A percentile compares a stretch with the other conserved stretches of the same genome.
These are phyloP conservation scores for Fusarium graminum DNA, from an alignment of 2,329 filamentous ascomycete genomes.

Conservation along the genomic window DNA sequence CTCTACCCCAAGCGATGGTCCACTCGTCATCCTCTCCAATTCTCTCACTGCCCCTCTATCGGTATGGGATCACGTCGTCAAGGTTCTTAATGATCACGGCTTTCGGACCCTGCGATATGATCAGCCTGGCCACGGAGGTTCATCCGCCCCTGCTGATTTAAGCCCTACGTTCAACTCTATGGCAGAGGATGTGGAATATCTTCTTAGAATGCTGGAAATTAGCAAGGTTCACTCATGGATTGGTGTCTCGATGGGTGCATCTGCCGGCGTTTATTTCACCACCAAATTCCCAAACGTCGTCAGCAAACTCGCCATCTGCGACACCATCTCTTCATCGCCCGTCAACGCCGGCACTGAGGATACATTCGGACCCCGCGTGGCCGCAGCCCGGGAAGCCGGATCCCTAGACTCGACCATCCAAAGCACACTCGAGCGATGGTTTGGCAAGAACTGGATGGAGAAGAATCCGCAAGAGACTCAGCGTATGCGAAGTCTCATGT, in stretches of 20 bases:
- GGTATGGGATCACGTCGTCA: constrained; percentile 58
- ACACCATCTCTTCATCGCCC: constrained; percentile 57
- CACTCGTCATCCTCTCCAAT: constrained; percentile 57
- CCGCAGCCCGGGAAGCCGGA: constrained; percentile 52
- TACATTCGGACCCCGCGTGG: constrained; percentile 54
- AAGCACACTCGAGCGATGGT: constrained; percentile 58
- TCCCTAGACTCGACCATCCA: constrained; percentile 51
- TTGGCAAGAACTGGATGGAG: constrained; percentile 55
- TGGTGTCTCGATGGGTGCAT: constrained; percentile 61
- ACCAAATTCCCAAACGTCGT: constrained; percentile 56
- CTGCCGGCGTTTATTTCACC: constrained; percentile 56
- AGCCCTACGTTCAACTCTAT: constrained; percentile 57
- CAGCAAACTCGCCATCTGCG: constrained; percentile 56
- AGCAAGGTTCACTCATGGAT: constrained; percentile 56
- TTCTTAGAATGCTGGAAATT: constrained; percentile 53
- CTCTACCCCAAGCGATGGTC: constrained; percentile 40
- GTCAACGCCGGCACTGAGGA: constrained; percentile 54
- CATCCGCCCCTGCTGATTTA: constrained; percentile 52
- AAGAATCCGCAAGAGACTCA: constrained; percentile 53
- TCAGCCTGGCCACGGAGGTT: constrained; percentile 59
- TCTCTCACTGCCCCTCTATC: constrained; percentile 54
- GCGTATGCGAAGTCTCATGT: constrained; percentile 55
- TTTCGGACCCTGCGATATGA: constrained; percentile 60
- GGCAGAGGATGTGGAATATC: constrained; percentile 54
- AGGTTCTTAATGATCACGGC: constrained; percentile 51